Evolutionary conservation across 2,329 filamentous ascomycete genomes (phyloP), one percentile per base, ranked within the genome.

Genomic region (Trichoderma lentiforme): DNA sequence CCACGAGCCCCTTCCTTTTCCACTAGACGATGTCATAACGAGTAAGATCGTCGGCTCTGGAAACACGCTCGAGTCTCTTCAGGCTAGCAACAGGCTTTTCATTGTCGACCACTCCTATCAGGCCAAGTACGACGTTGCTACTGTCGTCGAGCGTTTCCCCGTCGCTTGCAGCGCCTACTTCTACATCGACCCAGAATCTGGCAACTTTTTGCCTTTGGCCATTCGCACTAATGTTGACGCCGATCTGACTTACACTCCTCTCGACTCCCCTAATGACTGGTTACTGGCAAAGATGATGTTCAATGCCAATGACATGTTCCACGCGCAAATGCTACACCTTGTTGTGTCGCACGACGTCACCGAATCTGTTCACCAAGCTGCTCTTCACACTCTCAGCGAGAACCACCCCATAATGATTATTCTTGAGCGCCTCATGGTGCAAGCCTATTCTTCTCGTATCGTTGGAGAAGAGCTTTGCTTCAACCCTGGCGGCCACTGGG

Each of bases 251-350:
- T 87, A 87, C 76, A 87, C 85, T 3, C 84, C 85, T 3, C 74
- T 79, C 1, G 85, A 87, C 71, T 66, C 73, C 0, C 28, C 75
- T 4, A 80, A 81, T n/a, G 85, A 87, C 76, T 87, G 85, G 85
- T 76, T 85, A 6, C 76, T 87, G 5, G 86, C 85, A 6, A 87
- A 87, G 78, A 83, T 86, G 57, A 80, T 84, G 74, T 85, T 84
- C 75, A 85, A 86, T 64, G 76, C 79, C 30, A 86, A 86, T 65
- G 84, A 86, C 73, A 79, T 86, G 43, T 86, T 83, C 77, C 80
- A 83, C 71, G 78, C 79, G 0, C 82, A 85, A 67, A 82, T 81
- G 77, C 80, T 81, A 71, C 84, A 86, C 73, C 77, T 86, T 1
- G 81, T 81, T 2, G 77, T 77, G n/a, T 82, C 82, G 0, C 85